A percentile compares a stretch with the other conserved stretches of the same genome.
These are phyloP conservation scores for Polysphondylium violaceum DNA, from an alignment of 78 protist species.

Conservation along the genomic window DNA sequence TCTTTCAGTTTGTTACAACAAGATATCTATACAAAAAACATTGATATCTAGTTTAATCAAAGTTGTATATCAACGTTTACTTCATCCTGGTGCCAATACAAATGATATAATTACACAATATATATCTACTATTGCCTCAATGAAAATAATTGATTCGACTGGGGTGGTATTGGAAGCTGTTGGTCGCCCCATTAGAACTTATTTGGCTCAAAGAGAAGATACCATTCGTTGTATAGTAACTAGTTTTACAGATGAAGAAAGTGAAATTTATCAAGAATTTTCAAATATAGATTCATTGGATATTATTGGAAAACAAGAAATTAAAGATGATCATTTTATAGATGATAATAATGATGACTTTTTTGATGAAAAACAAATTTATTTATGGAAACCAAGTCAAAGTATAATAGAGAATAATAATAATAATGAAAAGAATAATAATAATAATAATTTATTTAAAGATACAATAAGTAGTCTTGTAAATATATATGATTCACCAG, in stretches of 20 bases:
- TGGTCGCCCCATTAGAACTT: slow-evolving; percentile 69
- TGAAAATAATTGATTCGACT: slow-evolving; percentile 80
- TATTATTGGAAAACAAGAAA: no score
- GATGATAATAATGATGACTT: slow-evolving; percentile 16
- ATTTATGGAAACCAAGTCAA: neutral
- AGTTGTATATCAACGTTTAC: slow-evolving; percentile 63
- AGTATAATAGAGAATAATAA: neutral
- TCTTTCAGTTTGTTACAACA: slow-evolving; percentile 42
- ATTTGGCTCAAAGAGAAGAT: slow-evolving; percentile 80
- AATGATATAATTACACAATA: slow-evolving; percentile 70
- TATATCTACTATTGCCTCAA: slow-evolving; percentile 71
- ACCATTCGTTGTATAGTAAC: slow-evolving; percentile 80
- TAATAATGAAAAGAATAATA: neutral
- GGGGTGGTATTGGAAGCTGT: slow-evolving; percentile 58
- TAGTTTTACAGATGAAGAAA: slow-evolving; percentile 40
- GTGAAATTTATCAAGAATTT: slow-evolving; percentile 76
- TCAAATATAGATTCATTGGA: neutral
- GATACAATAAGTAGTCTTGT: slow-evolving; percentile 76
- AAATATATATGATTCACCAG: slow-evolving; percentile 81
- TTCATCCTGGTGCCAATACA: slow-evolving; percentile 91
- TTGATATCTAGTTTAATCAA: slow-evolving; percentile 11
- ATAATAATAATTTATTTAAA: no score
- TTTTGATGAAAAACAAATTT: slow-evolving; percentile 28
- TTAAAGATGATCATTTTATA: neutral
- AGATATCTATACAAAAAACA: slow-evolving; percentile 22